These are phyloP conservation scores for Iris pallida DNA, from an alignment of 116 monocot genomes.

Conservation along the genomic window DNA sequence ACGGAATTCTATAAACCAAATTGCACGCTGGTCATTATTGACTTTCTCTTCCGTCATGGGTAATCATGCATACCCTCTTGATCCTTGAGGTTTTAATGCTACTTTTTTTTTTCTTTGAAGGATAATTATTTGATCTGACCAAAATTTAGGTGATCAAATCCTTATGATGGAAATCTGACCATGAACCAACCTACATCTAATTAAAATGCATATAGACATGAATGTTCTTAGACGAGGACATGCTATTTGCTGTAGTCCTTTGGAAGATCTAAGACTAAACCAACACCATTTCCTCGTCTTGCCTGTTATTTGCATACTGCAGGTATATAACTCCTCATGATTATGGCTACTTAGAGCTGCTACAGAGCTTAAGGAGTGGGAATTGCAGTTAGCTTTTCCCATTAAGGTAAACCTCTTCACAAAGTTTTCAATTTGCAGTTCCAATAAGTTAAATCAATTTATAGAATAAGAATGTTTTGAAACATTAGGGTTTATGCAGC, in stretches of 20 bases:
- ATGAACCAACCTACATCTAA: not conserved
- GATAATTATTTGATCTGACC: not conserved
- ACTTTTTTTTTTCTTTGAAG: not conserved
- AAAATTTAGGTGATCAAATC: not conserved
- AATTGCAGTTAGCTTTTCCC: conserved; percentile 21
- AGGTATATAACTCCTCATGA: conserved; percentile 74
- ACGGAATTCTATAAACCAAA: conserved; percentile 90
- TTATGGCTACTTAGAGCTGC: conserved; percentile 63
- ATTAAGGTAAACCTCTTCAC: too few species aligned
- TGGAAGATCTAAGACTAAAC: too few species aligned
- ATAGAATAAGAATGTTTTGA: too few species aligned
- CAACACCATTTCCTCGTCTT: not conserved
- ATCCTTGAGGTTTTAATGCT: too few species aligned
- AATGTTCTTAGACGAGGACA: not conserved
- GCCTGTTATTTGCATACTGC: conserved; percentile 3
- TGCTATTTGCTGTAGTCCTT: too few species aligned
- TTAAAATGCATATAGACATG: not conserved
- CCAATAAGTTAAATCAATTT: too few species aligned
- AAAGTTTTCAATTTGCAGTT: too few species aligned
- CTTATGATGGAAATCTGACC: not conserved
- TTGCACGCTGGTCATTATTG: conserved; percentile 73
- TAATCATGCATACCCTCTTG: conserved; percentile 16
- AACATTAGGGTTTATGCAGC: too few species aligned
- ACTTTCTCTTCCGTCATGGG: conserved; percentile 96
- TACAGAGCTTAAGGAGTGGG: conserved; percentile 68